Base-by-base conservation (phyloP, 305 asterid genomes). In the Vinca major region DNA sequence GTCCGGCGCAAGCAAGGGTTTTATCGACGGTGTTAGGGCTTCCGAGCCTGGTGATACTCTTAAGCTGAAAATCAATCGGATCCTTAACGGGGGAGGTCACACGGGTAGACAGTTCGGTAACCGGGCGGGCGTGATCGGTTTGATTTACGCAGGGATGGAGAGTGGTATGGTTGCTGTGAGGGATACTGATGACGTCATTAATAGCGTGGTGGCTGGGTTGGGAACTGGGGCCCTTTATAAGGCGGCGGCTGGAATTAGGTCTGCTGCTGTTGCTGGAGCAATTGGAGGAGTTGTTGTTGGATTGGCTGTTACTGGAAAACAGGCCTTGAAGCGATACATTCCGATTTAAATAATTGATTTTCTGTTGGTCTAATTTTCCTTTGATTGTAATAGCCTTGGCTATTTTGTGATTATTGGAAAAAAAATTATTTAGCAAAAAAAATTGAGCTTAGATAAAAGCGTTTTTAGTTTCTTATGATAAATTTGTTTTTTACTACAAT, bases 241-340 rank as follows among this genome's bases (percentile, higher is more conserved):
- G 81, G 99, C 99, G 68, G 99, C 97, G 53, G 63, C 91, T 0
- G 99, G 99, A 21, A 81, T 85, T 37, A 85, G 96, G 85, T 89
- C 96, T 1, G 99, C 97, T 3, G 99, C 97, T 0, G 85, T 93
- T 68, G 99, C 96, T 6, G 99, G 97, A 41, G 97, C 97, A 20
- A 83, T 93, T 19, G 99, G 99, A 0, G 97, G 96, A 4, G 84
- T 83, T 47, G 77, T 88, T 61, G 96, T 84, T 44, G 97, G 96
- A n/a, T 41, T 92, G 70, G 96, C 90, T 0, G 96, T 90, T 17
- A 58, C 92, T 0, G 96, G 95, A 52, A 93, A 90, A 75, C 99
- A 91, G 78, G 88, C 78, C 51, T 33, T 89, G 84, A 93, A 91
- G 75, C 86, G 97, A 69, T 89, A 89, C 13, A 85, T 90, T 10